phyloP scores from a whole-genome alignment of 2,329 filamentous ascomycete species.

The Mycosphaerella sp. region DNA sequence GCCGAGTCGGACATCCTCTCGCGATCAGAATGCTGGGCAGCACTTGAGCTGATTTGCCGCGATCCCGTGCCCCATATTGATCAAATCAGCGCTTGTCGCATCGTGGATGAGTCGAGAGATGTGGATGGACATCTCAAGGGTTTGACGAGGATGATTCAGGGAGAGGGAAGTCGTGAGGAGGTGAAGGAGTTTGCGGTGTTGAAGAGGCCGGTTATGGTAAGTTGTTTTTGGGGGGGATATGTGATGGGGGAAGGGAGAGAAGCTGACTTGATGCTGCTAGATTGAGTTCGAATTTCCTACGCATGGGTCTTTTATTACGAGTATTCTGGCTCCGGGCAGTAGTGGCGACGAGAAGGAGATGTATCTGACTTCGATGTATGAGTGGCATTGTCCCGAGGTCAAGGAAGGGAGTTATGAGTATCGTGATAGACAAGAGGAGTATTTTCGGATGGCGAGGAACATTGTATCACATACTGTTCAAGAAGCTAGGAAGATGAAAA shows the following conservation, averaged over 20 bases:
- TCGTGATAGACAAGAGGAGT: conserved; percentile 2
- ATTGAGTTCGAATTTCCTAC: conserved; percentile 6
- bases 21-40: conserved; percentile 5
- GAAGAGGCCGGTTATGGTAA: conserved; percentile 8
- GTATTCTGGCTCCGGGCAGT: conserved; percentile 5
- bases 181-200: conserved; percentile 4
- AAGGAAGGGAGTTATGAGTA: conserved; percentile 4
- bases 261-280: not conserved
- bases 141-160: conserved; percentile 3
- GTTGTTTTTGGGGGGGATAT: not conserved
- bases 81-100: conserved; percentile 5
- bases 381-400: conserved; percentile 7
- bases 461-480: conserved; percentile 3
- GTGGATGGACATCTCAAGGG: not conserved
- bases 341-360: not conserved
- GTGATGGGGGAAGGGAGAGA: not conserved
- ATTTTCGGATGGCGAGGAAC: conserved; percentile 2
- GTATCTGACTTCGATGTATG: conserved; percentile 7
- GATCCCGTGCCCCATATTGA: conserved; percentile 2
- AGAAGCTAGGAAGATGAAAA: conserved; percentile 2
- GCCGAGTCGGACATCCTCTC: too few species aligned
- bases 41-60: conserved; percentile 1
- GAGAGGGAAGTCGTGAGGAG: not conserved
- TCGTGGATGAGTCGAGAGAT: conserved; percentile 2
- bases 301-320: conserved; percentile 3